Percentiles rank a stretch among this genome's conserved stretches.
Conservation (phyloP, 2,329 filamentous ascomycete genomes). For the Fusarium vanettenii region DNA sequence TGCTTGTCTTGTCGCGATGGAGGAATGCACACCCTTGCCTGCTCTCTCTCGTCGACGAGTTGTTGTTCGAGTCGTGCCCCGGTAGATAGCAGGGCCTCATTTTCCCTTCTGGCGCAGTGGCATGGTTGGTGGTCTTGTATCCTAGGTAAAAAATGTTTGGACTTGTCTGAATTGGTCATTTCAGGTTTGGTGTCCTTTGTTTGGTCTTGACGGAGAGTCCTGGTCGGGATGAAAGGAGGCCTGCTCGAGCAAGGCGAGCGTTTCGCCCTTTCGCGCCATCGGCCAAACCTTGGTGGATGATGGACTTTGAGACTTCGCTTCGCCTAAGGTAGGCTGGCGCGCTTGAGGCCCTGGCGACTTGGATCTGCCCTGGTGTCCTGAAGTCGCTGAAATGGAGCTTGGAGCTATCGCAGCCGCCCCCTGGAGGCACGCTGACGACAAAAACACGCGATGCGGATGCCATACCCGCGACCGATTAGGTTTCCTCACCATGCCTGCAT, state of each 20-base stretch:
- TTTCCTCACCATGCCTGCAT: slow-evolving; percentile 40
- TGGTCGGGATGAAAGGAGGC: slow-evolving; percentile 13
- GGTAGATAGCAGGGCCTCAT: slow-evolving; percentile 26
- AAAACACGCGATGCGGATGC: slow-evolving; percentile 44
- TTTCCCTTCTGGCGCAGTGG: slow-evolving; percentile 4
- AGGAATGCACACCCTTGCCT: slow-evolving; percentile 28
- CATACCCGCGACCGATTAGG: slow-evolving; percentile 42
- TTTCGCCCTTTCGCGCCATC: slow-evolving; percentile 32
- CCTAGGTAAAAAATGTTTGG: slow-evolving; percentile 24
- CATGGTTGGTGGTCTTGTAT: slow-evolving; percentile 13
- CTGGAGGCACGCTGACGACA: slow-evolving; percentile 41
- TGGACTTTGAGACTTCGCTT: slow-evolving; percentile 24
- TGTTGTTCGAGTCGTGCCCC: slow-evolving; percentile 19
- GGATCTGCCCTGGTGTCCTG: slow-evolving; percentile 8
- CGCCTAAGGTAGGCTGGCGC: slow-evolving; percentile 10
- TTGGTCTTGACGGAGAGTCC: neutral
- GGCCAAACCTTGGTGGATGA: slow-evolving; percentile 23
- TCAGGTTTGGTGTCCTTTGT: slow-evolving; percentile 23
- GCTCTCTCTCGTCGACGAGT: slow-evolving; percentile 12
- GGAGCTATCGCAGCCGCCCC: slow-evolving; percentile 23
- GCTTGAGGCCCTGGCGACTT: slow-evolving; percentile 10
- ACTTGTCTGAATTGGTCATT: slow-evolving; percentile 30
- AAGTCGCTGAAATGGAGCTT: slow-evolving; percentile 21
- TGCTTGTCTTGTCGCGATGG: neutral
- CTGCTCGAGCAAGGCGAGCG: slow-evolving; percentile 21